These are phyloP conservation scores for Stentor roeselii DNA, from an alignment of 73 alveolate species.

Conservation along the genomic window DNA sequence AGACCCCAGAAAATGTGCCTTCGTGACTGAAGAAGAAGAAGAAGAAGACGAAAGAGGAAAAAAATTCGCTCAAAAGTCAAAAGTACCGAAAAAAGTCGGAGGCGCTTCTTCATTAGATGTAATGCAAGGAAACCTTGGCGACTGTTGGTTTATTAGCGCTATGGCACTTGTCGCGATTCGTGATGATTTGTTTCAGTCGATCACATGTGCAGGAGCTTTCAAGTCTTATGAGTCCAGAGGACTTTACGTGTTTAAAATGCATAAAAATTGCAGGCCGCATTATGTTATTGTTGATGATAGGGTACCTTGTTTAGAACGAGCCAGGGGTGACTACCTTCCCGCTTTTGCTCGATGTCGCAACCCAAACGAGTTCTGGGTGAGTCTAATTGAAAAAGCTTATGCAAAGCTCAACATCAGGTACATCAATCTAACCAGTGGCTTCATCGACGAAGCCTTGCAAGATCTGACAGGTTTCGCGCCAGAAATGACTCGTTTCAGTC, in stretches of 20 bases:
- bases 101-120: conserved; percentile 21
- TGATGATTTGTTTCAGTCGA: conserved; percentile 31
- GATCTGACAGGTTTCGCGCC: conserved; percentile 59
- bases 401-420: conserved; percentile 76
- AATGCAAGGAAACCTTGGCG: conserved; percentile 44
- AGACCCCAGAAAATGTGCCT: conserved; percentile 1
- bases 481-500: background rate
- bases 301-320: conserved; percentile 48
- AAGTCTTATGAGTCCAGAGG: background rate
- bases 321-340: conserved; percentile 35
- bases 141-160: conserved; percentile 58
- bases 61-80: background rate
- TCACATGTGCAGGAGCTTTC: conserved; percentile 6
- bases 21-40: background rate
- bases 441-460: conserved; percentile 64
- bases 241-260: conserved; percentile 63
- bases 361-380: conserved; percentile 74
- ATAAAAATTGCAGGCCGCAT: conserved; percentile 48
- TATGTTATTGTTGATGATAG: conserved; percentile 77
- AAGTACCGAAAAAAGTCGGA: background rate
- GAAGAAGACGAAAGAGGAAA: background rate
- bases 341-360: conserved; percentile 65
- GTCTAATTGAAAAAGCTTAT: conserved; percentile 75
- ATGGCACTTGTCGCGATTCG: conserved; percentile 37
- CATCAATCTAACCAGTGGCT: conserved; percentile 59